phyloP scores from a whole-genome alignment of 768 basidiomycete species.

The Leccinum obscurum region DNA sequence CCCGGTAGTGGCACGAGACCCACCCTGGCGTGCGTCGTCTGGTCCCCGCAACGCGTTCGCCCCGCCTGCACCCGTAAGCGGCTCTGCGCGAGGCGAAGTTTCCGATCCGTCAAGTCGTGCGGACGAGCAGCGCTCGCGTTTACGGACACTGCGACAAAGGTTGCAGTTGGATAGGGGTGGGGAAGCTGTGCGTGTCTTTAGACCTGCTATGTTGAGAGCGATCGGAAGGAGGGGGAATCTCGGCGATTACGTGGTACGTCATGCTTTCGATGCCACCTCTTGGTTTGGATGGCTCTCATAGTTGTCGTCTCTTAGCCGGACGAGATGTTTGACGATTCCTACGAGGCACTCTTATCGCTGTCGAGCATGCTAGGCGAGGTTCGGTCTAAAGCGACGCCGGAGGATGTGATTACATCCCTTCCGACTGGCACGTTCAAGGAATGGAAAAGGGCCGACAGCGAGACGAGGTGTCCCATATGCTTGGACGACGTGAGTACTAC shows the following conservation, averaged over 20 bases:
- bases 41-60: conserved; percentile 15
- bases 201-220: conserved; percentile 27
- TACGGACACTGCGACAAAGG: conserved; percentile 29
- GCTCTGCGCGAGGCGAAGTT: conserved; percentile 5
- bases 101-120: conserved; percentile 1
- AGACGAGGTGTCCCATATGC: conserved; percentile 80
- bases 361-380: conserved; percentile 66
- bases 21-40: conserved; percentile 26
- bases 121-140: conserved; percentile 23
- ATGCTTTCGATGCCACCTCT: neutral
- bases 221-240: conserved; percentile 27
- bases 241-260: conserved; percentile 56
- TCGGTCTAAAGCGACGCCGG: conserved; percentile 62
- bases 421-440: conserved; percentile 66
- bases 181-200: conserved; percentile 21
- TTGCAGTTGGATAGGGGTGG: conserved; percentile 28
- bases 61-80: neutral
- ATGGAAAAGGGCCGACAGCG: conserved; percentile 65
- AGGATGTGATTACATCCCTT: conserved; percentile 56
- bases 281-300: conserved; percentile 10
- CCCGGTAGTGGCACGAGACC: conserved; percentile 10
- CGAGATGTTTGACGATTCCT: conserved; percentile 74
- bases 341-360: conserved; percentile 64
- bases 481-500: conserved; percentile 70
- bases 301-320: conserved; percentile 49